Evolutionary conservation across 441 rosid species (phyloP), one percentile per base, ranked within the genome.

Genomic region (Viola pubescens): DNA sequence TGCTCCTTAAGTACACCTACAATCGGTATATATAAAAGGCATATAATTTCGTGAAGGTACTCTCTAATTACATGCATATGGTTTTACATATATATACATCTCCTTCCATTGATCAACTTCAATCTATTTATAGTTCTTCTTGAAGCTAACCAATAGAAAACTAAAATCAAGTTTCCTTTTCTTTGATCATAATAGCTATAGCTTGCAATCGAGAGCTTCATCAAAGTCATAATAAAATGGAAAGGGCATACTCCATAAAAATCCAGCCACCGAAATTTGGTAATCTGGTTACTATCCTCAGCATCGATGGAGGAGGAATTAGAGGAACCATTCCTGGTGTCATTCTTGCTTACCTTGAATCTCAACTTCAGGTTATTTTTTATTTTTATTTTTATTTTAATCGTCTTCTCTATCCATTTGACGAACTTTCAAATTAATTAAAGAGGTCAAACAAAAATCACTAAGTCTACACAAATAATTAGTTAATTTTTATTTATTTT

Each of bases 281-380:
- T 3, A 73, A 77, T 45, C 77, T 70, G 5, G 43, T 75, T 9
- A 77, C 81, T 19, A 45, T 80, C 40, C 73, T 80, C 34, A 66
- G 78, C 13, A 77, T 80, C 5, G 80, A 77, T 56, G 80, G 76
- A 12, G 84, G 84, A 26, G 81, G 75, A 3, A 58, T 80, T n/a
- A 54, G 73, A 64, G 81, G 80, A 12, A 70, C 77, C 52, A 74
- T 80, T n/a, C 68, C 73, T 0, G 70, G 77, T 11, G 74, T 75
- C 10, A 70, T 80, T 54, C 73, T 80, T 61, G 66, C 65, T 48
- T 76, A 59, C 51, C 81, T 77, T 26, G 81, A 80, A 74, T 70
- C 81, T 6, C 59, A 77, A 63, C 80, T 80, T 63, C 77, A 80
- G 81, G 81, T 80, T 60, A 14, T 26, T 2, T 26, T 26, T 26